Evolutionary conservation across 192 early-diverging fungal species (phyloP).

Genomic region (Chytriomyces sp.): DNA sequence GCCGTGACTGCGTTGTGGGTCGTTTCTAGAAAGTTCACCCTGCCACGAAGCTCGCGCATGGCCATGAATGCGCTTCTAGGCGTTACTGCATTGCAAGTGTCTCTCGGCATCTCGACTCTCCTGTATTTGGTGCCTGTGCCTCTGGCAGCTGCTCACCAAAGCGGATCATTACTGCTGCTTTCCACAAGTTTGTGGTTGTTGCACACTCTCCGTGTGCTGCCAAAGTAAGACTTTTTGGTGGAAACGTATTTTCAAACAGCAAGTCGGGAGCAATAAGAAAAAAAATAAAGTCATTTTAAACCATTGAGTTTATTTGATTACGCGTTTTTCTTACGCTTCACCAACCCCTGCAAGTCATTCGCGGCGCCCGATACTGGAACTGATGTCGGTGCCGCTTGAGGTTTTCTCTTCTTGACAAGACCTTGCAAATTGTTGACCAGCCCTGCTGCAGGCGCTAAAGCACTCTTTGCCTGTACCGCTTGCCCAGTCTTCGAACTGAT

Average conservation of each 20-base stretch:
- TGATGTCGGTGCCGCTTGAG: neutral
- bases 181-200: slow-evolving; percentile 80
- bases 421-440: slow-evolving; percentile 38
- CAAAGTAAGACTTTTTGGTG: neutral
- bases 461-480: neutral
- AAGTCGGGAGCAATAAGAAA: neutral
- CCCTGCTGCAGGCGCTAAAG: neutral
- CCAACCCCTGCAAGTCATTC: neutral
- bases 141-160: slow-evolving; percentile 93
- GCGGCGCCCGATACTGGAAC: neutral
- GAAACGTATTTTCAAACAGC: neutral
- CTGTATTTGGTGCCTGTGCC: slow-evolving; percentile 92
- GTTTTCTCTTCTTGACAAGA: slow-evolving; percentile 26
- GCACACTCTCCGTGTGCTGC: slow-evolving; percentile 58
- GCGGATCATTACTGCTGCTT: slow-evolving; percentile 70
- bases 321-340: slow-evolving; percentile 7
- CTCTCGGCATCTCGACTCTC: slow-evolving; percentile 90
- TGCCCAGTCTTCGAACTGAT: neutral
- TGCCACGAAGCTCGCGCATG: slow-evolving; percentile 70
- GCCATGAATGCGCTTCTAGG: slow-evolving; percentile 79
- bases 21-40: slow-evolving; percentile 69
- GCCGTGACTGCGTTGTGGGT: slow-evolving; percentile 76
- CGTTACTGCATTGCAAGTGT: slow-evolving; percentile 66
- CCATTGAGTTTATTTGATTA: neutral
- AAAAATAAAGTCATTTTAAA: neutral